These are phyloP conservation scores for Microcera coccophila DNA, from an alignment of 2,329 filamentous ascomycete genomes.

Conservation along the genomic window DNA sequence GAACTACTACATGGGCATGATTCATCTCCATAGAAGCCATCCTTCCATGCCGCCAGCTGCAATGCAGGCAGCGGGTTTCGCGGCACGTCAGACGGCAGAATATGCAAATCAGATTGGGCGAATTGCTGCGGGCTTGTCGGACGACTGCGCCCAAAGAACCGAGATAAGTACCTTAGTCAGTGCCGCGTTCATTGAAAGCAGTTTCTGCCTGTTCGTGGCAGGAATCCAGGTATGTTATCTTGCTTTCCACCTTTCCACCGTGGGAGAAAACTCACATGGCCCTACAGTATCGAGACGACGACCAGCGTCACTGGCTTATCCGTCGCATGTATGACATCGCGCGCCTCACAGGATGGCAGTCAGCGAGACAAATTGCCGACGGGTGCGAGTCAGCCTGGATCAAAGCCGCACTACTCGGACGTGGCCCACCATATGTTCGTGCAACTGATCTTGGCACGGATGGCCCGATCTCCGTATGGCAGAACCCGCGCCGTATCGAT, in stretches of 20 bases:
- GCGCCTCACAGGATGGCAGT: conserved; percentile 82
- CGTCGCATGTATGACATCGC: conserved; percentile 70
- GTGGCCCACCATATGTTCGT: conserved; percentile 69
- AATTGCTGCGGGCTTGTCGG: conserved; percentile 69
- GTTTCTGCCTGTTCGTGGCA: conserved; percentile 81
- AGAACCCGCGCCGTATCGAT: conserved; percentile 49
- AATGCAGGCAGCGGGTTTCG: conserved; percentile 78
- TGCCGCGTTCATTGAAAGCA: conserved; percentile 76
- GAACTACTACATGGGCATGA: conserved; percentile 79
- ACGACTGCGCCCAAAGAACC: conserved; percentile 47
- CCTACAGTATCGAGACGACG: conserved; percentile 62
- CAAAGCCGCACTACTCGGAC: conserved; percentile 66
- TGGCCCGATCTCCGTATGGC: conserved; percentile 43
- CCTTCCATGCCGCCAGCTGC: conserved; percentile 88
- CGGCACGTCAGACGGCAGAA: conserved; percentile 65
- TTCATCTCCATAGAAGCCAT: conserved; percentile 76
- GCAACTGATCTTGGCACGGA: conserved; percentile 36
- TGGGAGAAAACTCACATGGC: background rate
- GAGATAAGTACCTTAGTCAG: conserved; percentile 74
- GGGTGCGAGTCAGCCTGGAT: conserved; percentile 85
- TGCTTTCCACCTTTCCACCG: background rate
- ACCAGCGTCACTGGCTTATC: conserved; percentile 75
- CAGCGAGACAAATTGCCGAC: conserved; percentile 72
- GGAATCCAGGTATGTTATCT: conserved; percentile 60
- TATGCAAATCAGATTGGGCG: conserved; percentile 74